These are phyloP conservation scores for Tetrahymena elliotti DNA, from an alignment of 73 alveolate species.

Conservation along the genomic window DNA sequence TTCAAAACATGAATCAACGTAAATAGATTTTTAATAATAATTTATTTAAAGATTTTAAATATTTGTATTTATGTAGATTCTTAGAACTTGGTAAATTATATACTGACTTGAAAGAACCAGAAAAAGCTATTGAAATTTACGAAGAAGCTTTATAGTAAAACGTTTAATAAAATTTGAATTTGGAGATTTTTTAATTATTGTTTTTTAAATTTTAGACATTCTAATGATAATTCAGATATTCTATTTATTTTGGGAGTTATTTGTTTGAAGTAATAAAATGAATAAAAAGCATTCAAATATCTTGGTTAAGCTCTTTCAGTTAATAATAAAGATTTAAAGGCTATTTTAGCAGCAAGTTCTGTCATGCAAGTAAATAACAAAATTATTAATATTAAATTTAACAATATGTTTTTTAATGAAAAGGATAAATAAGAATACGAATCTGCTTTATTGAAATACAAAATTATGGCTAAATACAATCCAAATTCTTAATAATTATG, in stretches of 20 bases:
- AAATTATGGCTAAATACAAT: constrained; percentile 46
- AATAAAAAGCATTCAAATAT: constrained; percentile 47
- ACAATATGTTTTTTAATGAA: background rate
- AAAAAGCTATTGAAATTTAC: constrained; percentile 52
- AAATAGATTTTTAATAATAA: background rate
- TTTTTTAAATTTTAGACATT: background rate
- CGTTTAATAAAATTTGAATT: constrained; percentile 35
- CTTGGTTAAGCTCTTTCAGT: constrained; percentile 35
- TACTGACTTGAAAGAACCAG: constrained; percentile 35
- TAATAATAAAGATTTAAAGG: constrained; percentile 49
- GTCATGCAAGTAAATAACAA: constrained; percentile 2
- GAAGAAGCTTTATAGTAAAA: constrained; percentile 45
- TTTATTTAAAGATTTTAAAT: background rate
- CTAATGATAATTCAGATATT: constrained; percentile 25
- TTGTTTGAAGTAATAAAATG: constrained; percentile 47
- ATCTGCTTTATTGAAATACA: constrained; percentile 36
- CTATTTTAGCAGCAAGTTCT: constrained; percentile 56
- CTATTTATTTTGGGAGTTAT: constrained; percentile 48
- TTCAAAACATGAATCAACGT: constrained; percentile 49
- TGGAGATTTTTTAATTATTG: background rate
- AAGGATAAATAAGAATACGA: constrained; percentile 37
- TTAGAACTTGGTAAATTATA: constrained; percentile 44
- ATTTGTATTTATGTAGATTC: background rate
- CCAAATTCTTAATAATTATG: constrained; percentile 60
- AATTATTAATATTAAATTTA: no score